Percentiles rank a stretch among this genome's conserved stretches.
Conservation (phyloP, 108 stramenopile species). For the Skeletonema grethae region DNA sequence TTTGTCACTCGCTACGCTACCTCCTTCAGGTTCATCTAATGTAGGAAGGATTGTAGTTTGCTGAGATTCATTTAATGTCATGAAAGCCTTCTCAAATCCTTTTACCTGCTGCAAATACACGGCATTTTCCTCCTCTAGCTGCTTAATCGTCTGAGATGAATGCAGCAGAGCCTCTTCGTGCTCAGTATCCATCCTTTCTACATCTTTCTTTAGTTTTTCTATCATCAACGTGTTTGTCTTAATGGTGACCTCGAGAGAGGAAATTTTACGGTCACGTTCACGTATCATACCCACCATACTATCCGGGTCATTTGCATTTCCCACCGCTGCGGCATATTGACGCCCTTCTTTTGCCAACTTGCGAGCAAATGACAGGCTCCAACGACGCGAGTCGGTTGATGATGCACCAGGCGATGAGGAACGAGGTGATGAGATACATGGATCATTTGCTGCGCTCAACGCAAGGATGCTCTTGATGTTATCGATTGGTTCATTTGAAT, state of each 20-base stretch:
- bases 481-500: too few species aligned
- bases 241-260: conserved; percentile 20
- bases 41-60: background rate
- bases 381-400: background rate
- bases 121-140: conserved; percentile 29
- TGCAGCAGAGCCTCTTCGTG: conserved; percentile 20
- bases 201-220: conserved; percentile 32
- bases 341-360: background rate
- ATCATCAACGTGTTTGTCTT: conserved; percentile 28
- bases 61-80: conserved; percentile 29
- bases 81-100: conserved; percentile 35
- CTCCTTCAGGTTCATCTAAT: background rate
- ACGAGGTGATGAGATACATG: background rate
- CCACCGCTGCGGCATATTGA: conserved; percentile 3
- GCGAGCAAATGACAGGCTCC: background rate
- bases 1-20: conserved; percentile 3
- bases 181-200: conserved; percentile 29
- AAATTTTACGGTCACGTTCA: conserved; percentile 29
- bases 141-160: conserved; percentile 4
- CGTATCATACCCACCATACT: conserved; percentile 3
- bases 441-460: background rate
- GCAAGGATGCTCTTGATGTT: background rate
- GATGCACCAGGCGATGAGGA: too few species aligned
- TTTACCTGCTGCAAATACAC: conserved; percentile 27
- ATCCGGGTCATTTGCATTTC: background rate